Conservation (phyloP, 345 rosid genomes). For the Acer yangbiense region DNA sequence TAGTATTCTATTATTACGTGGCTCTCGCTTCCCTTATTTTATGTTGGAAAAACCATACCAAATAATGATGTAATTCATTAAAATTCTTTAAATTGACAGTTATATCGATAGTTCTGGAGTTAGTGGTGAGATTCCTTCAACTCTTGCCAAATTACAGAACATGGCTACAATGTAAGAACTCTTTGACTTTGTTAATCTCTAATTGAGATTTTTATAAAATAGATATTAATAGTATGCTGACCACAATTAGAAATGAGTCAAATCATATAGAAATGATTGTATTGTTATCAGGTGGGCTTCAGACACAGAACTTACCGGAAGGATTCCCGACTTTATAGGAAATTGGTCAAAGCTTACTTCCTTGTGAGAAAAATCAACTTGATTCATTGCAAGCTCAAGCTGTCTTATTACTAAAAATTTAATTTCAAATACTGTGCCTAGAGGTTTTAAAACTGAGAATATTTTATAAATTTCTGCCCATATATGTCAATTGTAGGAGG, state of each 20-base stretch:
- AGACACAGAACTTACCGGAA: constrained; percentile 60
- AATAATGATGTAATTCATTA: background rate
- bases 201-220: background rate
- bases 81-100: constrained; percentile 6
- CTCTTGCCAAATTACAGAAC: constrained; percentile 1
- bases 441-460: too few species aligned
- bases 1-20: background rate
- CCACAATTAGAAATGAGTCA: background rate
- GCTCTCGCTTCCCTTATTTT: background rate
- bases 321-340: constrained; percentile 70
- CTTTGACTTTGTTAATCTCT: background rate
- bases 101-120: constrained; percentile 11
- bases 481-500: constrained; percentile 46
- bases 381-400: background rate
- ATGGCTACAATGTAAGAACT: constrained; percentile 1
- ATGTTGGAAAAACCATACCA: background rate
- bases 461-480: constrained; percentile 9
- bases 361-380: constrained; percentile 40
- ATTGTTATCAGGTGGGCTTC: constrained; percentile 55
- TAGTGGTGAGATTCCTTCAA: constrained; percentile 17
- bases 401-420: background rate
- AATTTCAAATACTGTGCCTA: background rate
- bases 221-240: too few species aligned
- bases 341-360: constrained; percentile 53
- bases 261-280: background rate